A percentile compares a stretch with the other conserved stretches of the same genome.
These are phyloP conservation scores for Verticillium tricorpus DNA, from an alignment of 2,329 filamentous ascomycete species.

Conservation along the genomic window DNA sequence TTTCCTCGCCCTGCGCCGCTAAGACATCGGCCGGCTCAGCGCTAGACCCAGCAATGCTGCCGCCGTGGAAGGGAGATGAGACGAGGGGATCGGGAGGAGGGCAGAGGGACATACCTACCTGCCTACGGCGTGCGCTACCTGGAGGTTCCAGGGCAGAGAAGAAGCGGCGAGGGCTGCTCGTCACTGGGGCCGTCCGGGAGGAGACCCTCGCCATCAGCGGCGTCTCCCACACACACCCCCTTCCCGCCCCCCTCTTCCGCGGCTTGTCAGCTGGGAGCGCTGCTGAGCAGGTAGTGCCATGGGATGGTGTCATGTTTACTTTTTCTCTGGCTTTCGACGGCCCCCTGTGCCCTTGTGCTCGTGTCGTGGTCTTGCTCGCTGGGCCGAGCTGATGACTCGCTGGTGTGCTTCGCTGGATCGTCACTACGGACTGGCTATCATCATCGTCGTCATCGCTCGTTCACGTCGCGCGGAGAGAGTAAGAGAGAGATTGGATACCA, in stretches of 20 bases:
- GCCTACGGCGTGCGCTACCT: too few species aligned
- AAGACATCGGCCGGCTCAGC: neutral
- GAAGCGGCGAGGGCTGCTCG: neutral
- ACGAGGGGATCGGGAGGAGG: neutral
- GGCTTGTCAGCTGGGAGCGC: neutral
- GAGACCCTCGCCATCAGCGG: neutral
- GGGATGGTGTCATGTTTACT: neutral
- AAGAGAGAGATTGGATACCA: neutral
- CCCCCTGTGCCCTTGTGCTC: neutral
- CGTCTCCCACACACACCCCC: neutral
- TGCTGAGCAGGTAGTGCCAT: neutral
- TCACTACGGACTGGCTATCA: neutral
- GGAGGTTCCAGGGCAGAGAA: too few species aligned
- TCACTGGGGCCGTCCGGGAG: neutral
- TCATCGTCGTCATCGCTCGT: neutral
- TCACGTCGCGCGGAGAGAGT: neutral
- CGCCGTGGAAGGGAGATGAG: neutral
- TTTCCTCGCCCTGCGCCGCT: neutral
- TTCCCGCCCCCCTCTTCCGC: too few species aligned
- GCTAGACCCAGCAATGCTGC: neutral
- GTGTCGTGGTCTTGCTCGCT: neutral
- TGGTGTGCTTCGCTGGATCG: neutral
- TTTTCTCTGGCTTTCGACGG: neutral
- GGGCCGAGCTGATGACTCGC: neutral
- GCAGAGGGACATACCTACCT: too few species aligned